A percentile compares a stretch with the other conserved stretches of the same genome.
phyloP scores from a whole-genome alignment of 192 early-diverging fungal species.

The Podila epicladia region DNA sequence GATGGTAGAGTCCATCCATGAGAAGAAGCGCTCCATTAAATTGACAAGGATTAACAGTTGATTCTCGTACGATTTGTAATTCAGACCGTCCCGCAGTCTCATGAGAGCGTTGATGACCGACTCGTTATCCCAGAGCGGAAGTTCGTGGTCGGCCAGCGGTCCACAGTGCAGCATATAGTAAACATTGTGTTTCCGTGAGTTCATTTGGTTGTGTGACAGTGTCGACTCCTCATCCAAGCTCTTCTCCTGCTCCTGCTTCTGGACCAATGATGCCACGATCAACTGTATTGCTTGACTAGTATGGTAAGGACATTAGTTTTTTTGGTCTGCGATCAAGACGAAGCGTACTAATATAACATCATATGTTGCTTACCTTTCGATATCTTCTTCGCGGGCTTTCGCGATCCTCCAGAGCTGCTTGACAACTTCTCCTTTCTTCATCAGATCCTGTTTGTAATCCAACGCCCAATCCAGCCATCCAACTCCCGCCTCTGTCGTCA shows the following conservation, averaged over 20 bases:
- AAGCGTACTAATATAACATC: neutral
- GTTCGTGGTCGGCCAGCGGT: constrained; percentile 13
- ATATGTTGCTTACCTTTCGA: constrained; percentile 21
- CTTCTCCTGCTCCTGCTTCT: constrained; percentile 13
- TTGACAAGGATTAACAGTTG: constrained; percentile 30
- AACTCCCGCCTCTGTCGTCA: neutral
- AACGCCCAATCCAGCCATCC: constrained; percentile 35
- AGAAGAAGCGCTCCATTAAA: constrained; percentile 39
- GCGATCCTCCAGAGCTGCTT: constrained; percentile 31
- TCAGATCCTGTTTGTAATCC: constrained; percentile 35
- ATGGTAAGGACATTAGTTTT: neutral
- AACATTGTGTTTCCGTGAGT: constrained; percentile 8
- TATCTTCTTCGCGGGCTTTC: constrained; percentile 15
- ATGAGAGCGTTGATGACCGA: constrained; percentile 31
- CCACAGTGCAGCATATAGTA: constrained; percentile 42
- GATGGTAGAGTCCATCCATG: constrained; percentile 24
- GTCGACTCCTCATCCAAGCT: neutral
- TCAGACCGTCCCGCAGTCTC: constrained; percentile 14
- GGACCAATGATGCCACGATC: constrained; percentile 16
- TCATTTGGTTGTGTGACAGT: neutral
- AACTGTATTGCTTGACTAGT: constrained; percentile 24
- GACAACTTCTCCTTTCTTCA: constrained; percentile 24
- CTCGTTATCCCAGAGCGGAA: constrained; percentile 23
- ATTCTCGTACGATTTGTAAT: constrained; percentile 21
- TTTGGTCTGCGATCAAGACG: neutral